These are phyloP conservation scores for Aspergillus quadricinctus DNA, from an alignment of 2,329 filamentous ascomycete species.

Conservation along the genomic window DNA sequence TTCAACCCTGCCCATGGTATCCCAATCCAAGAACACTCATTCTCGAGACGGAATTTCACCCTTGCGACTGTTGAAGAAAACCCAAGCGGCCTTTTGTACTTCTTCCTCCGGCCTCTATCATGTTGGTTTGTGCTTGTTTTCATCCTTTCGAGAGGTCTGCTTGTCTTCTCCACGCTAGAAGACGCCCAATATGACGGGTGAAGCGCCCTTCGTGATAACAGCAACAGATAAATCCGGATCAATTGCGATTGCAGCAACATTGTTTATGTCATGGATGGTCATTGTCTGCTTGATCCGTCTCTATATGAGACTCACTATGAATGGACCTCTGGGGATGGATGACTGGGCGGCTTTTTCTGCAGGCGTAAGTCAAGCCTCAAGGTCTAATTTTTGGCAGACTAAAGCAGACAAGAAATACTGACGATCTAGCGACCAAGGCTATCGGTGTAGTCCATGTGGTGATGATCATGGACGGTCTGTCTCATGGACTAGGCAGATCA, in stretches of 20 bases:
- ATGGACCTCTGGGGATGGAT: conserved; percentile 20
- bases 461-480: conserved; percentile 17
- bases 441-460: conserved; percentile 21
- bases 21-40: too few relatives aligned
- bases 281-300: conserved; percentile 14
- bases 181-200: conserved; percentile 6
- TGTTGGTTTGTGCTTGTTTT: not conserved
- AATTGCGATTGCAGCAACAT: conserved; percentile 13
- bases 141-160: not conserved
- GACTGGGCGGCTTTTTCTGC: conserved; percentile 16
- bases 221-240: conserved; percentile 14
- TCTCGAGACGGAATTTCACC: too few relatives aligned
- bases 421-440: conserved; percentile 1
- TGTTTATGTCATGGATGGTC: conserved; percentile 23
- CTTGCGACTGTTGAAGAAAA: too few relatives aligned
- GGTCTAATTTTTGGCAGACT: not conserved
- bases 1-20: too few relatives aligned
- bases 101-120: not conserved
- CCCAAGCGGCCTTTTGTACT: not conserved
- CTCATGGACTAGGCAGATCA: conserved; percentile 21
- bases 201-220: conserved; percentile 10
- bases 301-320: conserved; percentile 21
- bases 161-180: not conserved
- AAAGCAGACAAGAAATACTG: too few relatives aligned
- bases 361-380: conserved; percentile 8